Percentiles rank a stretch among this genome's conserved stretches.
Evolutionary conservation across 768 basidiomycete species (phyloP).

Genomic region (Collybia sp.): DNA sequence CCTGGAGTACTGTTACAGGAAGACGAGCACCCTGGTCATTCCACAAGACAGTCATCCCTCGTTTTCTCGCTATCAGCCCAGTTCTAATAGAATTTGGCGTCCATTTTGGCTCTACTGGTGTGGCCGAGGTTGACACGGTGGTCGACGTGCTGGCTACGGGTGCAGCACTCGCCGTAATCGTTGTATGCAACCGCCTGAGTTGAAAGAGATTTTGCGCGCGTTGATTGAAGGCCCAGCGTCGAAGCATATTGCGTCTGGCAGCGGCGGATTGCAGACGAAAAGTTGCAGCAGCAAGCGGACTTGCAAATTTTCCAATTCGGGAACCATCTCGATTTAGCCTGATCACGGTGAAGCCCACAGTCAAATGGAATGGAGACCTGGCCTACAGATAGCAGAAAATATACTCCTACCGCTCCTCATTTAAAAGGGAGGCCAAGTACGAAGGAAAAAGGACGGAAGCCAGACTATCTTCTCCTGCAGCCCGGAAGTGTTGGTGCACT

Average conservation of each 20-base stretch:
- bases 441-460: slow-evolving; percentile 17
- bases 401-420: slow-evolving; percentile 7
- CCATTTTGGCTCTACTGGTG: slow-evolving; percentile 55
- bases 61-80: slow-evolving; percentile 90
- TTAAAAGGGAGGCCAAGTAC: slow-evolving; percentile 24
- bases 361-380: slow-evolving; percentile 74
- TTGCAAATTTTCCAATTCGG: slow-evolving; percentile 14
- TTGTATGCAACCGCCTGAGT: slow-evolving; percentile 39
- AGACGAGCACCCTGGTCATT: slow-evolving; percentile 82
- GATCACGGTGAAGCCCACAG: background rate
- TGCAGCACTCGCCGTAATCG: slow-evolving; percentile 24
- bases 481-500: slow-evolving; percentile 52
- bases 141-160: slow-evolving; percentile 26
- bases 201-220: slow-evolving; percentile 22
- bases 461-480: slow-evolving; percentile 50
- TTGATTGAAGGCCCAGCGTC: slow-evolving; percentile 42
- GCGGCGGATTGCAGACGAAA: background rate
- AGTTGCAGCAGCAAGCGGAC: slow-evolving; percentile 13
- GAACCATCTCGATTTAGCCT: background rate
- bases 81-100: slow-evolving; percentile 81
- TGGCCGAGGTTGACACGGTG: slow-evolving; percentile 21
- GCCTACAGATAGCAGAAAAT: slow-evolving; percentile 48
- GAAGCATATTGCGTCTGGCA: slow-evolving; percentile 35
- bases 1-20: slow-evolving; percentile 95
- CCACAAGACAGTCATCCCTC: slow-evolving; percentile 95